phyloP scores from a whole-genome alignment of 2,329 filamentous ascomycete genomes.

The Cercospora nicotianae region DNA sequence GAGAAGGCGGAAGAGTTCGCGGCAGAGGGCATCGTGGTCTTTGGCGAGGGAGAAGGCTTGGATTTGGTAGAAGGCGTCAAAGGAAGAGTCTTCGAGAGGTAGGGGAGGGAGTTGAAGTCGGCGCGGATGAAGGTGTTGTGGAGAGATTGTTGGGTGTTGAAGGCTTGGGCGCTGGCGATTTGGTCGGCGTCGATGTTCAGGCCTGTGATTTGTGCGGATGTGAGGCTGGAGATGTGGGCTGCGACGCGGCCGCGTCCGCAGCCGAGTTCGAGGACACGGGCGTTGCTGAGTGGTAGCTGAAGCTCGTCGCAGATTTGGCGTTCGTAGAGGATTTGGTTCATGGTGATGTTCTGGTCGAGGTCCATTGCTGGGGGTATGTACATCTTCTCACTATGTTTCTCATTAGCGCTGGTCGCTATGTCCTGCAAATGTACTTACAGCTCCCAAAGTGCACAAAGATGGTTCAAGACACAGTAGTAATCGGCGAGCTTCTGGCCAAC shows the following conservation, averaged over 20 bases:
- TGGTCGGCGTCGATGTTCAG: constrained; percentile 37
- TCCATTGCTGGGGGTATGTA: constrained; percentile 36
- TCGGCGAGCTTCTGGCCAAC: constrained; percentile 33
- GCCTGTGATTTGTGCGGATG: constrained; percentile 32
- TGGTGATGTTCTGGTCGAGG: constrained; percentile 21
- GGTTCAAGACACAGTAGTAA: constrained; percentile 36
- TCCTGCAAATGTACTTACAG: constrained; percentile 11
- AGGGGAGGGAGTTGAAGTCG: constrained; percentile 36
- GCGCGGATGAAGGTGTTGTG: constrained; percentile 30
- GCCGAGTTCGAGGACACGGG: constrained; percentile 34
- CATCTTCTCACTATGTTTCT: constrained; percentile 30
- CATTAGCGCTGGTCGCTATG: not conserved
- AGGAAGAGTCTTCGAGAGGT: constrained; percentile 29
- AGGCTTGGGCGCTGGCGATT: constrained; percentile 30
- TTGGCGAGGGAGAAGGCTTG: constrained; percentile 36
- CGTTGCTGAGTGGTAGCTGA: constrained; percentile 27
- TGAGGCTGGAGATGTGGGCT: constrained; percentile 32
- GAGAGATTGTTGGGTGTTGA: constrained; percentile 26
- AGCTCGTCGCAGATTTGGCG: constrained; percentile 32
- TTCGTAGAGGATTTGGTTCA: constrained; percentile 35
- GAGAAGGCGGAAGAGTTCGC: constrained; percentile 32
- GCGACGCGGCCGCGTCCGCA: constrained; percentile 36
- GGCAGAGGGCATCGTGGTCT: constrained; percentile 28
- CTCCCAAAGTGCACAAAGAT: constrained; percentile 35
- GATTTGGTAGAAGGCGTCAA: constrained; percentile 37